Conservation (phyloP, 768 basidiomycete species). For the Strobilomyces dryophilus region DNA sequence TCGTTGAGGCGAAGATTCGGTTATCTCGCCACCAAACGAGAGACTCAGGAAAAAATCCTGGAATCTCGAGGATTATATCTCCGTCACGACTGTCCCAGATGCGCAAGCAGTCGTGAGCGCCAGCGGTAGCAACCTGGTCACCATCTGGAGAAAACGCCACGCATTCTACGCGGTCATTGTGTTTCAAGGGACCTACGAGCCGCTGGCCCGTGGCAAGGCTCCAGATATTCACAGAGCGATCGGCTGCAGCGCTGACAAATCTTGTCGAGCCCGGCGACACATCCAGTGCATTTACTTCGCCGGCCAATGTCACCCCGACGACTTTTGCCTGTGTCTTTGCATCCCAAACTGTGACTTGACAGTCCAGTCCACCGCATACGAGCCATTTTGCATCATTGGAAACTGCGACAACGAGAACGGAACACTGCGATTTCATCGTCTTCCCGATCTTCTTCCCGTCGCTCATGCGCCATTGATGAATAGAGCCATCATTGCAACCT, state of each 20-base stretch:
- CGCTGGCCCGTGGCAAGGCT: slow-evolving; percentile 8
- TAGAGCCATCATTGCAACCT: slow-evolving; percentile 10
- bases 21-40: slow-evolving; percentile 16
- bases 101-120: slow-evolving; percentile 4
- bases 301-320: neutral
- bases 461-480: slow-evolving; percentile 10
- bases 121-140: slow-evolving; percentile 10
- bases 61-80: neutral
- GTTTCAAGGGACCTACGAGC: slow-evolving; percentile 13
- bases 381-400: slow-evolving; percentile 17
- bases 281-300: slow-evolving; percentile 9
- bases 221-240: slow-evolving; percentile 6
- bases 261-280: slow-evolving; percentile 15
- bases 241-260: slow-evolving; percentile 11
- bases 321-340: slow-evolving; percentile 1
- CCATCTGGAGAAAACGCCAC: slow-evolving; percentile 16
- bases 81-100: slow-evolving; percentile 13
- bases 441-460: slow-evolving; percentile 8
- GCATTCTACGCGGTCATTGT: slow-evolving; percentile 7
- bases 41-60: slow-evolving; percentile 9
- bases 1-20: slow-evolving; percentile 10
- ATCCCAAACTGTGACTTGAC: slow-evolving; percentile 11
- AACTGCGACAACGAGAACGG: slow-evolving; percentile 8
- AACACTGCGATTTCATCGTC: slow-evolving; percentile 5
- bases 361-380: slow-evolving; percentile 9